Conservation (phyloP, 805 yeast genomes). For the Alloascoidea hylecoeti region DNA sequence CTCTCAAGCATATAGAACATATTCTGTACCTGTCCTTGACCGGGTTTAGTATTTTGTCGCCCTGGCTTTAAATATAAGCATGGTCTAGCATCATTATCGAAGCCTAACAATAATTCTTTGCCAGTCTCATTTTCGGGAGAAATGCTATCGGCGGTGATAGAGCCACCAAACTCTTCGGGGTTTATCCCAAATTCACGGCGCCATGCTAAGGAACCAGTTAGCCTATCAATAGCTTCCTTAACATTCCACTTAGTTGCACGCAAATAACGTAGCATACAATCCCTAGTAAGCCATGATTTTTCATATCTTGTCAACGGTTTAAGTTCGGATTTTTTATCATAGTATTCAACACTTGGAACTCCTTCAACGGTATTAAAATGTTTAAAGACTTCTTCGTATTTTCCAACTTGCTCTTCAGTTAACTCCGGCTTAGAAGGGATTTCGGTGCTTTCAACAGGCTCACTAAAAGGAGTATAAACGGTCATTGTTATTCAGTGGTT, state of each 20-base stretch:
- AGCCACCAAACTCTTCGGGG: constrained; percentile 24
- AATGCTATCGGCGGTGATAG: constrained; percentile 39
- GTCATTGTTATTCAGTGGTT: no score
- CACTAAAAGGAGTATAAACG: constrained; percentile 37
- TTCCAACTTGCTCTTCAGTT: constrained; percentile 36
- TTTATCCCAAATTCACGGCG: constrained; percentile 82
- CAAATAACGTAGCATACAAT: constrained; percentile 78
- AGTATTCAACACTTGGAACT: constrained; percentile 24
- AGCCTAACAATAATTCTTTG: constrained; percentile 84
- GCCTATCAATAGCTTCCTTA: constrained; percentile 55
- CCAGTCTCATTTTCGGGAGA: constrained; percentile 78
- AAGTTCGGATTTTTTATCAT: constrained; percentile 22
- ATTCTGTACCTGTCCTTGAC: constrained; percentile 90
- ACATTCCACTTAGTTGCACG: constrained; percentile 90
- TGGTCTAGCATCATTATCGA: constrained; percentile 80
- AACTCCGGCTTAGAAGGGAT: constrained; percentile 37
- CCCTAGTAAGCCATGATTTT: constrained; percentile 86
- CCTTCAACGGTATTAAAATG: constrained; percentile 42
- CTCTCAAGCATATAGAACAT: constrained; percentile 85
- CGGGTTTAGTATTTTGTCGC: constrained; percentile 85
- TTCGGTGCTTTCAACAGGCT: constrained; percentile 32
- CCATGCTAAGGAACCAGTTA: constrained; percentile 77
- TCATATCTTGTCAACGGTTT: constrained; percentile 34
- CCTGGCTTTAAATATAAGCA: constrained; percentile 90
- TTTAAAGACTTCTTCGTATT: constrained; percentile 46